Base-by-base conservation (phyloP, 2,329 filamentous ascomycete species). In the Fusarium sp. region DNA sequence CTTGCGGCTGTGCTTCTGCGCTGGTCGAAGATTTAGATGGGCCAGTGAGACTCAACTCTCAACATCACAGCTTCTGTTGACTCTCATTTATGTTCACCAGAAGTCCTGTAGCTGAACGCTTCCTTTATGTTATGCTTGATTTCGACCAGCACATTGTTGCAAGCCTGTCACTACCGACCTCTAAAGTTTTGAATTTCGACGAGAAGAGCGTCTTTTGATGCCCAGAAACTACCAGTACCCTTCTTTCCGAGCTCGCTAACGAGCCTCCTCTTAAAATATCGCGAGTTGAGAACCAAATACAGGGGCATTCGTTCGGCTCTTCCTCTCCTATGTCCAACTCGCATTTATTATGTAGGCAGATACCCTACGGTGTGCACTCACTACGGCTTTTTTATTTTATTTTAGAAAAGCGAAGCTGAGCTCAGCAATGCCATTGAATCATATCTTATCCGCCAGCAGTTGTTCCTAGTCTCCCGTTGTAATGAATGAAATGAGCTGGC, bases 1-100 rank as follows among this genome's bases (percentile, higher is more conserved):
- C 54, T 69, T 54, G 75, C 75, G 0, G 75, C 75, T 6, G 64
- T 77, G 14, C 69, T 77, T 33, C 54, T 77, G 33, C 75, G 74
- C 15, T 77, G 75, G 75, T 69, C 75, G 3, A 73, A 74, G 53
- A 59, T 77, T 32, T 77, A 73, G 27, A 23, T 14, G 6, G 15
- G 27, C 32, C 32, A 30, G 14, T 35, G 37, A 40, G 32, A 40
- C 33, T 18, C 32, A n/a, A 37, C 9, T 48, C 20, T 46, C 35
- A 11, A 53, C 46, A 50, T 42, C 30, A 20, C 13, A 50, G 44
- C 9, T 61, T 67, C 57, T 49, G 15, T 26, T 20, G 33, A 61
- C 62, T 64, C 20, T 62, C 48, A 14, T 62, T 65, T 5, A 60
- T 8, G 12, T 60, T 61, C 9, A 56, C 53, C 14, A 26, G 46